These are phyloP conservation scores for Cyclocybe aegerita DNA, from an alignment of 768 basidiomycete genomes.

Conservation along the genomic window DNA sequence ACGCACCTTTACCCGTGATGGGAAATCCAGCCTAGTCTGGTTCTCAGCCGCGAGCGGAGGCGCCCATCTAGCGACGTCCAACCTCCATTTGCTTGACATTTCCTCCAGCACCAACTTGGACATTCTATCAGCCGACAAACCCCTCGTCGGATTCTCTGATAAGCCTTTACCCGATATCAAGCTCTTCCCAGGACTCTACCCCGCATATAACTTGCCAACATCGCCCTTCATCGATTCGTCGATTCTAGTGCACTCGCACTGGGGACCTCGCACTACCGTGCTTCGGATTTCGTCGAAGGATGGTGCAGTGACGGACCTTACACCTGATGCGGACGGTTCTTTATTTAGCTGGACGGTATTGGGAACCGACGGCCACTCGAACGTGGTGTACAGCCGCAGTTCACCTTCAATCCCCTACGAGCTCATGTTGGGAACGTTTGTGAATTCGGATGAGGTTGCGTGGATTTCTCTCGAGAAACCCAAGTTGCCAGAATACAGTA, in stretches of 20 bases:
- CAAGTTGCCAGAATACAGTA: constrained; percentile 38
- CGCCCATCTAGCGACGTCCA: constrained; percentile 55
- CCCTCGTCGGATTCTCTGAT: constrained; percentile 43
- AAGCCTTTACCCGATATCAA: constrained; percentile 20
- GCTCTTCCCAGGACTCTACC: constrained; percentile 66
- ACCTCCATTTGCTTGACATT: constrained; percentile 46
- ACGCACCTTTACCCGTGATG: constrained; percentile 35
- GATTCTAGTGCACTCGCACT: constrained; percentile 40
- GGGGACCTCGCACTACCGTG: constrained; percentile 54
- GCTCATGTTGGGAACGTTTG: constrained; percentile 45
- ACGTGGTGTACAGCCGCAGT: constrained; percentile 50
- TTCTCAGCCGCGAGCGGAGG: constrained; percentile 56
- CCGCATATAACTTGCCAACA: constrained; percentile 43
- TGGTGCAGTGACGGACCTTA: constrained; percentile 45
- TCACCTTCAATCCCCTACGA: constrained; percentile 45
- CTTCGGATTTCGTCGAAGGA: constrained; percentile 41
- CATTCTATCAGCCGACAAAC: constrained; percentile 8
- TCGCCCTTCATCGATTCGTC: constrained; percentile 28
- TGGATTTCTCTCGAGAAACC: constrained; percentile 48
- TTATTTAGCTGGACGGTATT: constrained; percentile 58
- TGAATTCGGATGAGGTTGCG: constrained; percentile 14
- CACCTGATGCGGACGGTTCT: constrained; percentile 30
- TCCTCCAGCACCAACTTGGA: constrained; percentile 8
- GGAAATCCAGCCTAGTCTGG: constrained; percentile 42
- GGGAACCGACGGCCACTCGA: constrained; percentile 41